phyloP scores from a whole-genome alignment of 2,329 filamentous ascomycete species.

The Chaetomiaceae sp. region DNA sequence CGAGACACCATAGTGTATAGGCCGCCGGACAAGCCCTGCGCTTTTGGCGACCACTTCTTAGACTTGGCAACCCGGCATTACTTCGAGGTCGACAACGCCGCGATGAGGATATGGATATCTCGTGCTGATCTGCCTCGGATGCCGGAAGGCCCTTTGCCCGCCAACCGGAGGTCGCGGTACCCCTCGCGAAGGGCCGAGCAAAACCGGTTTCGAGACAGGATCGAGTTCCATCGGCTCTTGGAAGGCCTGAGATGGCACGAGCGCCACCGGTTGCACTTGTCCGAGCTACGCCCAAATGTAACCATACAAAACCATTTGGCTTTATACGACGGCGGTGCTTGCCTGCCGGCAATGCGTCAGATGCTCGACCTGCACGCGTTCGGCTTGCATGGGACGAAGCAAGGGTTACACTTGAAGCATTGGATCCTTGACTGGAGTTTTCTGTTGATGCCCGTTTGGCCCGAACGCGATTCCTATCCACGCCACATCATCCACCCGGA shows the following conservation, averaged over 20 bases:
- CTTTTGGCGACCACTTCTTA: slow-evolving; percentile 18
- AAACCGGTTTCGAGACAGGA: neutral
- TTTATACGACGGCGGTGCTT: slow-evolving; percentile 21
- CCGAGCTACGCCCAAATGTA: neutral
- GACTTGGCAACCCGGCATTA: slow-evolving; percentile 27
- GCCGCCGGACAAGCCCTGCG: neutral
- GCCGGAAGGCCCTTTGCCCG: neutral
- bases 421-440: neutral
- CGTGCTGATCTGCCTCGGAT: slow-evolving; percentile 3
- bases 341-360: slow-evolving; percentile 6
- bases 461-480: neutral
- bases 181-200: neutral
- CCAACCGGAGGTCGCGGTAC: neutral
- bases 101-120: slow-evolving; percentile 22
- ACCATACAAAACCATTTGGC: neutral
- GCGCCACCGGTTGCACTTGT: neutral
- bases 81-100: slow-evolving; percentile 24
- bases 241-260: neutral
- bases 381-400: neutral
- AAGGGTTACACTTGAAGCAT: neutral
- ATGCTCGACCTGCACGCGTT: neutral
- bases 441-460: neutral
- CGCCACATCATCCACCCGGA: neutral
- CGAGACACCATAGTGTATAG: neutral
- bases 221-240: neutral